A percentile compares a stretch with the other conserved stretches of the same genome.
Evolutionary conservation across 805 yeast genomes (phyloP).

Genomic region (Lipomyces orientalis): DNA sequence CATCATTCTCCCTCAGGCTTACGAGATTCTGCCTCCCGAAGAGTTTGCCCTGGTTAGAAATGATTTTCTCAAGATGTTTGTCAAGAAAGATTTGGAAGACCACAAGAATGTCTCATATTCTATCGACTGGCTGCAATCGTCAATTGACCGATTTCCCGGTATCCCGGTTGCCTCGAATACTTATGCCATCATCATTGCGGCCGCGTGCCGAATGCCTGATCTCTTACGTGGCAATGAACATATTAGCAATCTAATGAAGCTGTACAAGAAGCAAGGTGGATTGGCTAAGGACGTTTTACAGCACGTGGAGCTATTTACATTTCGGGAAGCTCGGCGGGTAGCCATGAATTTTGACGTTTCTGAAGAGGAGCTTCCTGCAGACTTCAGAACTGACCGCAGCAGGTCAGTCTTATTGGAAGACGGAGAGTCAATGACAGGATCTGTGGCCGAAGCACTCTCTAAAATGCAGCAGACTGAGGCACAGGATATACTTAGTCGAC

Average conservation of each 20-base stretch:
- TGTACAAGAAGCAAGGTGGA: slow-evolving; percentile 2
- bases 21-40: slow-evolving; percentile 19
- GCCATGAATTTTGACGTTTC: slow-evolving; percentile 12
- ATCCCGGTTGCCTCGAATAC: slow-evolving; percentile 21
- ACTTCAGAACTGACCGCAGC: slow-evolving; percentile 8
- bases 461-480: slow-evolving; percentile 4
- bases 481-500: neutral
- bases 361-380: slow-evolving; percentile 19
- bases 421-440: neutral
- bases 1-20: slow-evolving; percentile 24
- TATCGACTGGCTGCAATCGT: slow-evolving; percentile 17
- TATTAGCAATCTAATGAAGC: neutral
- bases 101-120: slow-evolving; percentile 10
- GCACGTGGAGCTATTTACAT: slow-evolving; percentile 14
- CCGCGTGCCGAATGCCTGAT: slow-evolving; percentile 20
- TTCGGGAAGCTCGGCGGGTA: slow-evolving; percentile 23
- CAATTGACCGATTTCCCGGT: slow-evolving; percentile 1
- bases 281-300: slow-evolving; percentile 12
- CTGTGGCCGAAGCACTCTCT: slow-evolving; percentile 5
- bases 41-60: slow-evolving; percentile 29
- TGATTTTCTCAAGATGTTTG: slow-evolving; percentile 25
- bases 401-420: neutral
- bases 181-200: slow-evolving; percentile 22
- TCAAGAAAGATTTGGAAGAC: slow-evolving; percentile 19
- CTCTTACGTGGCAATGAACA: slow-evolving; percentile 15